phyloP scores from a whole-genome alignment of 345 rosid genomes.

The Eucalyptus cloeziana region DNA sequence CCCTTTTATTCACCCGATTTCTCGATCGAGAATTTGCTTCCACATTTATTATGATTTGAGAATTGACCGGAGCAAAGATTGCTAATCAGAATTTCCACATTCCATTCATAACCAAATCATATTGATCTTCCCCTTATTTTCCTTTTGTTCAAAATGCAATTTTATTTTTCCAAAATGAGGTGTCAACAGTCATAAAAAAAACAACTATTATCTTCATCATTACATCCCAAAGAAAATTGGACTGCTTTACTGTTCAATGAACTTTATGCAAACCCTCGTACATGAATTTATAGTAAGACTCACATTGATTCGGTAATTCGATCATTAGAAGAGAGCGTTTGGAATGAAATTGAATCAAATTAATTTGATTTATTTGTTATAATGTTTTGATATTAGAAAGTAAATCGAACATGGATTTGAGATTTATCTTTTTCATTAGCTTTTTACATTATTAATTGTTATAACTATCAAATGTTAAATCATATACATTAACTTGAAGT shows the following conservation, averaged over 20 bases:
- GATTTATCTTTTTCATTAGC: background rate
- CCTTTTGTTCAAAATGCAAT: no score
- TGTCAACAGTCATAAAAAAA: background rate
- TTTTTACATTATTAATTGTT: background rate
- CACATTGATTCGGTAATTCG: background rate
- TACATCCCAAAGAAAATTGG: background rate
- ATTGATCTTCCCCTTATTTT: no score
- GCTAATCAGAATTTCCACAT: no score
- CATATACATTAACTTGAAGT: background rate
- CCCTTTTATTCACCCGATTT: no score
- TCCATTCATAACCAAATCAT: no score
- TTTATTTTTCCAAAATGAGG: no score
- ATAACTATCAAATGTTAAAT: background rate
- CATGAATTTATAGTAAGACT: background rate
- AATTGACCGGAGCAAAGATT: no score
- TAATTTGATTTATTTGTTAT: background rate
- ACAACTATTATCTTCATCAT: background rate
- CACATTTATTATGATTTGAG: no score
- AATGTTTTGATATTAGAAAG: background rate
- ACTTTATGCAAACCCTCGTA: background rate
- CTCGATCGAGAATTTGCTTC: no score
- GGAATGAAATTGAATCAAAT: background rate
- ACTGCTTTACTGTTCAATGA: background rate
- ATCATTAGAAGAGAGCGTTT: background rate
- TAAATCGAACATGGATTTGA: background rate